phyloP scores from a whole-genome alignment of 202 grass and related monocot genomes.

The Musa balbisiana region DNA sequence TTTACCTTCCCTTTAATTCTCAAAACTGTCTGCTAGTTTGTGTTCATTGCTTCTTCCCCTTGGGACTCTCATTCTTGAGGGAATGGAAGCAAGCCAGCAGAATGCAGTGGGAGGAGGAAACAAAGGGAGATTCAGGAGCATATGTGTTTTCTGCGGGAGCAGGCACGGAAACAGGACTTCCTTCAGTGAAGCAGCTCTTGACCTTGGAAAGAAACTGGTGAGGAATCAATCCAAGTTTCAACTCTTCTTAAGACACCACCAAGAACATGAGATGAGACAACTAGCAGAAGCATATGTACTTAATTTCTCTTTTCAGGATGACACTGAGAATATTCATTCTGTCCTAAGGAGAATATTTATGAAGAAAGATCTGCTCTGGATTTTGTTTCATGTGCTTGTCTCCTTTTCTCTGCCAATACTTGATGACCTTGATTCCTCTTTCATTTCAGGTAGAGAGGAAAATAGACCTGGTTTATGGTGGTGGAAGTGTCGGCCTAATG shows the following conservation, averaged over 20 bases:
- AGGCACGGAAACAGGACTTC: constrained; percentile 55
- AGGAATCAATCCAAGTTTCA: constrained; percentile 7
- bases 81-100: constrained; percentile 46
- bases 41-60: background rate
- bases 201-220: constrained; percentile 74
- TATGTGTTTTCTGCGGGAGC: constrained; percentile 96
- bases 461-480: constrained; percentile 4
- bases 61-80: background rate
- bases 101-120: constrained; percentile 1
- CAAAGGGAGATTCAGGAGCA: constrained; percentile 30
- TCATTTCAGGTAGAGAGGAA: background rate
- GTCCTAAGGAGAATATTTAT: too few relatives aligned
- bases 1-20: background rate
- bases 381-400: too few relatives aligned
- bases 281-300: background rate
- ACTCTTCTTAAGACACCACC: too few relatives aligned
- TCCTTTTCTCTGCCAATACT: background rate
- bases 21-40: background rate
- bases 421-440: background rate
- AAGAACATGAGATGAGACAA: too few relatives aligned
- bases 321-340: too few relatives aligned
- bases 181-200: constrained; percentile 68
- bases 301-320: background rate
- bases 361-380: too few relatives aligned
- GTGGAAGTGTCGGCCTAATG: constrained; percentile 3